Base-by-base conservation (phyloP, 169 alveolate genomes). In the Plasmodium vivax region DNA sequence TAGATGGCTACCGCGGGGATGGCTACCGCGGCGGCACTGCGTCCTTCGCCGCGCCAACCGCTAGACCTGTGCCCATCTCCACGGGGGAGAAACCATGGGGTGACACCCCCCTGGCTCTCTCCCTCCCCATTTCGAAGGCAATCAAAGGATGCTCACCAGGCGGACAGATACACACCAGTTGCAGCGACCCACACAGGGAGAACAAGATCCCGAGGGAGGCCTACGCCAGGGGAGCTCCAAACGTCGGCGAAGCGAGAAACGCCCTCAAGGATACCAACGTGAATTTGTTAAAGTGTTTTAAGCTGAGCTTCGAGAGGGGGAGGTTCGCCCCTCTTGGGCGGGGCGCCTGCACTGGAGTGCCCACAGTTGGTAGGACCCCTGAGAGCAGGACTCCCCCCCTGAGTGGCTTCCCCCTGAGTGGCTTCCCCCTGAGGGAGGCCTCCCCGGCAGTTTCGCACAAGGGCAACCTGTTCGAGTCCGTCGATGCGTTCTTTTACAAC, bases 401-500 rank as follows among this genome's bases (percentile, higher is more conserved):
- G 23, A 12, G 23, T 2, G 62, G 0, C 62, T 51, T 51, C 2
- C 62, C 12, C 6, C 62, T 3, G 23, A 12, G 23, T 12, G 62
- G 2, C 62, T 51, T 51, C 9, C 8, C 23, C 62, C 23, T 51
- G 62, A 51, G 62, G 23, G 32, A 6, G 32, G 3, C 3, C 3
- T 23, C 0, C 12, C 19, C n/a, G 32, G 12, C 1, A 0, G 43
- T 0, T 27, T n/a, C n/a, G 43, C 32, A 16, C 34, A 83, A 83
- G 56, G 62, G 81, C 30, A 62, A 83, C 68, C 23, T 83, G 9
- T 68, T 83, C n/a, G 92, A 84, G 54, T 71, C 82, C 12, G 83
- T 84, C 34, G 92, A 71, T 68, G 47, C 92, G 30, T 84, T 84
- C 36, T 38, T 84, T 12, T 43, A 41, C 19, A 84, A 84, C 36